Evolutionary conservation across 495 filamentous ascomycete genomes (phyloP).

Genomic region (Aspergillus haitiensis): DNA sequence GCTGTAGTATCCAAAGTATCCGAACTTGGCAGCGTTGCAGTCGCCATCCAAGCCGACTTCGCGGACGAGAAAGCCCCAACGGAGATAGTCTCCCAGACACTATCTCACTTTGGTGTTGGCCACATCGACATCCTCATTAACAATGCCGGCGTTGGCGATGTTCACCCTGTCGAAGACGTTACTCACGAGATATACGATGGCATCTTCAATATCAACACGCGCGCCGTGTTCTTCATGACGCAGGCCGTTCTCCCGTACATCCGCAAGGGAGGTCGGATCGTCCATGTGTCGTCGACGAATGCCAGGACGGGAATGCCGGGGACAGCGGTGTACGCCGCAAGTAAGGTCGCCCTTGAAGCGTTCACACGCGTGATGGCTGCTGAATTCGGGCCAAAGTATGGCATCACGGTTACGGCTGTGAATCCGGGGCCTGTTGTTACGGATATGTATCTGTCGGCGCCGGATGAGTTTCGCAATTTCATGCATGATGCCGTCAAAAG

Average conservation of each 20-base stretch:
- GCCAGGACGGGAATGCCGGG: constrained; percentile 32
- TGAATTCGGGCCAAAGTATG: constrained; percentile 35
- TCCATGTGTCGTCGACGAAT: constrained; percentile 46
- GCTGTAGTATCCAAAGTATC: constrained; percentile 15
- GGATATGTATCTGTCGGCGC: constrained; percentile 31
- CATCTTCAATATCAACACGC: constrained; percentile 36
- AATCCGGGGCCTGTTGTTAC: constrained; percentile 42
- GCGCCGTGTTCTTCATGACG: constrained; percentile 37
- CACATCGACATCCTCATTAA: constrained; percentile 33
- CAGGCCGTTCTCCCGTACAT: constrained; percentile 44
- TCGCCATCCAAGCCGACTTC: constrained; percentile 26
- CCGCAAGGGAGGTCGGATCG: constrained; percentile 43
- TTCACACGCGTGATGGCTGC: constrained; percentile 34
- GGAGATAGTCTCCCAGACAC: constrained; percentile 18
- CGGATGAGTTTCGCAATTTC: constrained; percentile 19
- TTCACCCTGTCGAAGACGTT: constrained; percentile 22
- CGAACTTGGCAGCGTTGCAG: constrained; percentile 8
- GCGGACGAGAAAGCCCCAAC: constrained; percentile 10
- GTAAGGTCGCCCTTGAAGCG: constrained; percentile 36
- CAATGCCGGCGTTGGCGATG: constrained; percentile 22
- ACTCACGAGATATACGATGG: constrained; percentile 21
- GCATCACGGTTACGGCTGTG: constrained; percentile 40
- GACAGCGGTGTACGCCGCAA: constrained; percentile 32
- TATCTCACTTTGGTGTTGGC: constrained; percentile 21
- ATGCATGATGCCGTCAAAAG: constrained; percentile 30